phyloP scores from a whole-genome alignment of 2,329 filamentous ascomycete species.

The Conoideocrella luteorostrata region DNA sequence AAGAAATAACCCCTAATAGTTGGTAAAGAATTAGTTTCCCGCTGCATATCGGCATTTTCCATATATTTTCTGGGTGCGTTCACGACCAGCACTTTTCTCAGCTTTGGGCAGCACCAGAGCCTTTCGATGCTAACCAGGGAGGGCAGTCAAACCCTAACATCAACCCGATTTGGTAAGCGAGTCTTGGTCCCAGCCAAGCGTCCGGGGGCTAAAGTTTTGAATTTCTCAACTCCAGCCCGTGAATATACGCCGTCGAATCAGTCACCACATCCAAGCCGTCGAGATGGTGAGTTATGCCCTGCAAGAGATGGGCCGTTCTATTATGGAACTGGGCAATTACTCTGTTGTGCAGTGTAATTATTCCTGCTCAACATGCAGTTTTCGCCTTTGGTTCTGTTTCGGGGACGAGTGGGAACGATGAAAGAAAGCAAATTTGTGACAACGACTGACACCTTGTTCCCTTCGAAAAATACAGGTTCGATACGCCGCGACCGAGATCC shows the following conservation, averaged over 20 bases:
- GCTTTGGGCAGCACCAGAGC: background rate
- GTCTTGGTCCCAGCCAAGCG: constrained; percentile 27
- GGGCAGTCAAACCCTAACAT: constrained; percentile 37
- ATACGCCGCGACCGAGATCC: constrained; percentile 89
- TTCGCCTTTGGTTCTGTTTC: background rate
- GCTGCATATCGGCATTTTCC: too few species aligned
- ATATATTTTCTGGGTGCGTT: too few species aligned
- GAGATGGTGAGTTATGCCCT: constrained; percentile 47
- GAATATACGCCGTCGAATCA: constrained; percentile 46
- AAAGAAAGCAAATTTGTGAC: background rate
- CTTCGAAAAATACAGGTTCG: constrained; percentile 59
- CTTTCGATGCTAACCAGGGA: constrained; percentile 15
- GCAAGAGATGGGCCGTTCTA: background rate
- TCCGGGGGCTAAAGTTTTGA: constrained; percentile 41
- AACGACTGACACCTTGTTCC: constrained; percentile 18
- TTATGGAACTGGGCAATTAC: background rate
- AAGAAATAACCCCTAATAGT: too few species aligned
- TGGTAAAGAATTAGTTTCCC: too few species aligned
- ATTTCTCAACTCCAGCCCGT: constrained; percentile 40
- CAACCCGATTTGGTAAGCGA: constrained; percentile 38
- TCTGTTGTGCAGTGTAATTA: background rate
- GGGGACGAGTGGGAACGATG: background rate
- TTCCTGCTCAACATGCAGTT: background rate
- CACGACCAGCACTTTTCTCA: background rate
- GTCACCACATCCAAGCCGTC: constrained; percentile 46